Base-by-base conservation (phyloP, 441 rosid species). In the Erodium texanum region DNA sequence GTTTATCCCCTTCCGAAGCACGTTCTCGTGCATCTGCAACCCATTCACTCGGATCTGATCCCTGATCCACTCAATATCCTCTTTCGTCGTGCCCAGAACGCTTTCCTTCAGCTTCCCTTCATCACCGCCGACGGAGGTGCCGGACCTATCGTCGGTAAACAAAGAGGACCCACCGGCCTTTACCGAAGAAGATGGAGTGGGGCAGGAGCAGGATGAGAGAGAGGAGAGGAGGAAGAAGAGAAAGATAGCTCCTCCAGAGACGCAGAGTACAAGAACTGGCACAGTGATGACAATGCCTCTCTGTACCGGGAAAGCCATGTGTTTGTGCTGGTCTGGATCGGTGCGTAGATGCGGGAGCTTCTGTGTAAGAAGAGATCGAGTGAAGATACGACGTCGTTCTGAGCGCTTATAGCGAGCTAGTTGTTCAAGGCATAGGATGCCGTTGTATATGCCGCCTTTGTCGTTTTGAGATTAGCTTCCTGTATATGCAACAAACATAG, bases 1-100 rank as follows among this genome's bases (percentile, higher is more conserved):
- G 74, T 91, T 93, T 24, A 93, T 93, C 63, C 97, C 99, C 71
- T 93, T 93, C 4, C 99, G 83, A 10, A 93, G 87, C 73, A 89
- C 92, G 80, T 89, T 93, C 14, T 85, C 87, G 70, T 80, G 92
- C 99, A 93, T 89, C 72, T 81, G 99, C 74, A 93, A 75, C n/a
- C 99, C 99, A 52, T 93, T 93, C 24, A 54, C 74, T 68, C 80
- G 84, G 88, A 91, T 91, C 90, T 88, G 97, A 82, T 84, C 88
- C 78, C 75, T 84, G 24, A 89, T 83, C 99, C 99, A 93, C 58
- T 86, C 79, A 0, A 93, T 72, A 71, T 91, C 96, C 70, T 85
- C 88, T 36, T 70, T 52, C 7, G 85, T 80, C 72, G 88, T 16
- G 0, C 85, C 85, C 58, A 81, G 66, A 29, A 41, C 61, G 50